These are phyloP conservation scores for Przewalskia tangutica DNA, from an alignment of 257 asterid genomes.

Conservation along the genomic window DNA sequence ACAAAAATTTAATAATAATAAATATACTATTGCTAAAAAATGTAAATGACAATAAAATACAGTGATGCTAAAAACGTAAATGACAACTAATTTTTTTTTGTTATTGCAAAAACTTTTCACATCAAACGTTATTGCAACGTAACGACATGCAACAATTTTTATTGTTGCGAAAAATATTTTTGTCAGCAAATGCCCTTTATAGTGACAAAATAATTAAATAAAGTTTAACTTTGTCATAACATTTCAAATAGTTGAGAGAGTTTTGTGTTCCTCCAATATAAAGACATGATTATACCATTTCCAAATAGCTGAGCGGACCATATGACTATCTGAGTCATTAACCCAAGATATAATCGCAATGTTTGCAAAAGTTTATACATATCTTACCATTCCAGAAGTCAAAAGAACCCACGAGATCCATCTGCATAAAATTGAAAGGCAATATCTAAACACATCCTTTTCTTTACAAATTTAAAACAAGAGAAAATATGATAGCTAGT, in stretches of 20 bases:
- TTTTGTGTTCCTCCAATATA: background rate
- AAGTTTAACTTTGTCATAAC: background rate
- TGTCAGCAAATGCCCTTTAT: no score
- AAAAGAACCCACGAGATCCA: conserved; percentile 27
- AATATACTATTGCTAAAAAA: no score
- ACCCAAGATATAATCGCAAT: background rate
- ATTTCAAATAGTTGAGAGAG: background rate
- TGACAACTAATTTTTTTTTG: no score
- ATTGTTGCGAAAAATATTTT: no score
- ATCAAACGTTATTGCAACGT: no score
- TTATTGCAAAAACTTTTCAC: no score
- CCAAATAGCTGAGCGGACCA: background rate
- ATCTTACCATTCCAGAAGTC: conserved; percentile 38
- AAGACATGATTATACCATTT: no score
- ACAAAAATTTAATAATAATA: no score
- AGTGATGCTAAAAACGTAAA: no score
- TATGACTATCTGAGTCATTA: background rate
- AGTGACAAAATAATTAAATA: background rate
- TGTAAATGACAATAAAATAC: no score
- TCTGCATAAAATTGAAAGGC: conserved; percentile 17
- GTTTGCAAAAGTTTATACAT: background rate
- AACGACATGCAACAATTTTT: no score
- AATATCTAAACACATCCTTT: background rate
- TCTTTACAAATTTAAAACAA: background rate
- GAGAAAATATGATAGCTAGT: background rate